Evolutionary conservation across 305 asterid genomes (phyloP), one percentile per base, ranked within the genome.

Genomic region (Striga hermonthica): DNA sequence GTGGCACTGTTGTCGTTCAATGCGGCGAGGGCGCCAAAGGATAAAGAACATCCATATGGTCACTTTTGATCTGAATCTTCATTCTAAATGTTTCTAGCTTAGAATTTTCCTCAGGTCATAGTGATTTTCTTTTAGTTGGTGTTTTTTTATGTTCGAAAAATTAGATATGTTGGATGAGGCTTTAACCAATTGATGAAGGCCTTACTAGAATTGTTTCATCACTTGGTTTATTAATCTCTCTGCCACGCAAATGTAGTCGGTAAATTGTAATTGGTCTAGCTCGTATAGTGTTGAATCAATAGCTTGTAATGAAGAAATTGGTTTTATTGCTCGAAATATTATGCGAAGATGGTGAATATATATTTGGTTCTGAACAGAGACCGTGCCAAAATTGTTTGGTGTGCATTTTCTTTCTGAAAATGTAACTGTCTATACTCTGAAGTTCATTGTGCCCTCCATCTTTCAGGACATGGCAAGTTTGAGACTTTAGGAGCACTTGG

Each of bases 1-100:
- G 99, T 88, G 72, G 96, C 99, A 52, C 75, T 93, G 86, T 73
- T 81, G 69, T 90, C 99, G 11, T 93, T 83, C 62, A 85, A 78
- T 78, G 99, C 95, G 79, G 90, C 96, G 11, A 85, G 73, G 81
- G 86, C 82, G 48, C 99, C 97, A 3, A 93, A 88, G 89, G 99
- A 93, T 86, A 93, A 93, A 83, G 99, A 93, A 76, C 99, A 94
- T 79, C 97, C 97, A 81, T 90, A 90, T 83, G 99, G 99, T 94
- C 86, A 72, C 88, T 78, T 83, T 86, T 93, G 81, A 83, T 87
- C 89, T 76, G 95, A 84, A 82, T 84, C 87, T 86, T 79, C 66
- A 71, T 75, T 67, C 50, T 69, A 53, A 67, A 59, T 73, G 79
- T 73, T 77, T 68, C 45, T 57, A 10, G 64, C 64, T 60, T 70